phyloP scores from a whole-genome alignment of 768 basidiomycete species.

The Antrodiella citrinella region DNA sequence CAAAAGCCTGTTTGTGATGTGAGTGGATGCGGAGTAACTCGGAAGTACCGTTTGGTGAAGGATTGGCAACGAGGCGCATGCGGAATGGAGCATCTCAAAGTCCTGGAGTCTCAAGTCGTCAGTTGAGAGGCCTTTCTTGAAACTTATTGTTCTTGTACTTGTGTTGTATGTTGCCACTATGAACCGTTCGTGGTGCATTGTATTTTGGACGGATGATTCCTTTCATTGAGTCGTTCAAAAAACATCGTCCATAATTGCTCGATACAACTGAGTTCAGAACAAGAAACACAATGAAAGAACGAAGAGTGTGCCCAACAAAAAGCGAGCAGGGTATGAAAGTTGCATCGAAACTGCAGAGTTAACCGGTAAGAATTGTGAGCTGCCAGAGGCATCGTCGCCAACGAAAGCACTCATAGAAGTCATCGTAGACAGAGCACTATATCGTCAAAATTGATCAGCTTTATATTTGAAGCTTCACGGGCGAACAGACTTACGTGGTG shows the following conservation, averaged over 20 bases:
- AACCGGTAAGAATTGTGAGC: not conserved
- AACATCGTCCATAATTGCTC: not conserved
- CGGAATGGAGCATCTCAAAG: slow-evolving; percentile 56
- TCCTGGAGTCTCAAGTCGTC: slow-evolving; percentile 32
- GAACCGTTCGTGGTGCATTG: too few relatives aligned
- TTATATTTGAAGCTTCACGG: not conserved
- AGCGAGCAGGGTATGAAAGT: not conserved
- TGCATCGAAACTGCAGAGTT: not conserved
- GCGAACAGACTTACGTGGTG: slow-evolving; percentile 5
- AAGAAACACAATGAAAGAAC: not conserved
- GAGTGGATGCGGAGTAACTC: slow-evolving; percentile 41
- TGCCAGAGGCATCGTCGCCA: not conserved
- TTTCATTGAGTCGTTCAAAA: not conserved
- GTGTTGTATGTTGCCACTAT: not conserved
- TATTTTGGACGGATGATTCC: too few relatives aligned
- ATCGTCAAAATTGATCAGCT: not conserved
- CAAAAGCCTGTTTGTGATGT: slow-evolving; percentile 39
- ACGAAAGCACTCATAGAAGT: not conserved
- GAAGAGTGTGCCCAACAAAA: not conserved
- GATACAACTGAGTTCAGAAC: too few relatives aligned
- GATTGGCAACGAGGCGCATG: slow-evolving; percentile 61
- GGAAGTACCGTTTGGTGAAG: slow-evolving; percentile 61
- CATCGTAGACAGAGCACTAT: not conserved
- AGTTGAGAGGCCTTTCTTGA: too few relatives aligned
- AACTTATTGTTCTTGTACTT: not conserved